Evolutionary conservation across 805 yeast species (phyloP), one percentile per base, ranked within the genome.

Genomic region (Maudiozyma turicensis): DNA sequence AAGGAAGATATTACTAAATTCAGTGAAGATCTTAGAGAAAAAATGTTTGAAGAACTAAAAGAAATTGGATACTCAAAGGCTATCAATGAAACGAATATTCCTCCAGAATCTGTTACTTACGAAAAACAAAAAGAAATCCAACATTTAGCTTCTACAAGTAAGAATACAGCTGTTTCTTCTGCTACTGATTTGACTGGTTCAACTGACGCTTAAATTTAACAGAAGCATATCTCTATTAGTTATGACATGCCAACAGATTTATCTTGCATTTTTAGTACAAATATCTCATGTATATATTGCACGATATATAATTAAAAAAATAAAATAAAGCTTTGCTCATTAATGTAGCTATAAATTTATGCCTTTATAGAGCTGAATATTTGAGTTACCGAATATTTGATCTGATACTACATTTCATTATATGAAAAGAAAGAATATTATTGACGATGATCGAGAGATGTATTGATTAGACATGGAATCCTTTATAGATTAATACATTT

Each of bases 1-100:
- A 75, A 81, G 47, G 90, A 82, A 13, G 88, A 88, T 52, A 84
- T 93, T 42, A 72, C 77, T 47, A 74, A 65, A 3, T 76, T 91
- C 48, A 68, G 81, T 40, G 74, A 72, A 15, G 65, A 72, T n/a
- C 75, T 82, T 8, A 73, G 85, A 58, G 72, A 72, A 0, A 61
- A 64, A 32, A 90, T 91, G 95, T 49, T 64, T 20, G 55, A 55
- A 6, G 71, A 66, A 40, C 50, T 73, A 31, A 58, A 65, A 46
- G 50, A 53, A 14, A 50, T 73, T 11, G 76, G 76, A 1, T 71
- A 66, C 50, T 70, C 76, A 5, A 66, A 68, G 8, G 67, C 65
- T 35, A 52, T 54, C 31, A 54, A 58, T 46, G 66, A 58, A 44
- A 63, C 68, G 3, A 57, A 52, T 35, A 46, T 66, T 29, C 69